phyloP scores from a whole-genome alignment of 23 red algal genomes.

The Gracilaria domingensis region DNA sequence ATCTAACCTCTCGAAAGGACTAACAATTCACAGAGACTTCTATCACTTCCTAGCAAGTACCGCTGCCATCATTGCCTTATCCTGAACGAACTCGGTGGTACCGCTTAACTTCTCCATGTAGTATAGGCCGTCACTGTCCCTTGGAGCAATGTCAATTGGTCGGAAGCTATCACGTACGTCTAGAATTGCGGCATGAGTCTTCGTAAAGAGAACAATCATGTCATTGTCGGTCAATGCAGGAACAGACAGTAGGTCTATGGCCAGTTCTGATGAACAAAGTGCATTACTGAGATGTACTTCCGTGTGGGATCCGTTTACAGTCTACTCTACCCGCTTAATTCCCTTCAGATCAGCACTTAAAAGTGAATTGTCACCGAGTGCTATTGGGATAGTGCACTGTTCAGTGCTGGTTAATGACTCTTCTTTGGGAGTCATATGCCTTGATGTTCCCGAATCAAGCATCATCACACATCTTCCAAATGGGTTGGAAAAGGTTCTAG shows the following conservation, averaged over 20 bases:
- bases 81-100: background rate
- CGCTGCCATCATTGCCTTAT: slow-evolving; percentile 16
- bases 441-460: slow-evolving; percentile 2
- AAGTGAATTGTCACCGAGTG: slow-evolving; percentile 24
- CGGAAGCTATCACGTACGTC: background rate
- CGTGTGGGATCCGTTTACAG: background rate
- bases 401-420: background rate
- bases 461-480: background rate
- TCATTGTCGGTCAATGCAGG: slow-evolving; percentile 25
- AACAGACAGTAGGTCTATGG: slow-evolving; percentile 33
- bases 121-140: slow-evolving; percentile 20
- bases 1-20: no score
- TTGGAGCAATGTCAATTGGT: background rate
- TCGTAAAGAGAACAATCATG: slow-evolving; percentile 1
- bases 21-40: no score
- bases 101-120: background rate
- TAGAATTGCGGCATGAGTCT: background rate
- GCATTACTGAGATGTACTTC: slow-evolving; percentile 29
- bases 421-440: slow-evolving; percentile 2
- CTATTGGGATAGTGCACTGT: background rate
- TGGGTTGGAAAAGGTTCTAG: background rate
- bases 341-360: background rate
- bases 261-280: background rate
- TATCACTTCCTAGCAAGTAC: background rate
- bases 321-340: background rate